phyloP scores from a whole-genome alignment of 2,329 filamentous ascomycete species.

The Trichoderma atrobrunneum region DNA sequence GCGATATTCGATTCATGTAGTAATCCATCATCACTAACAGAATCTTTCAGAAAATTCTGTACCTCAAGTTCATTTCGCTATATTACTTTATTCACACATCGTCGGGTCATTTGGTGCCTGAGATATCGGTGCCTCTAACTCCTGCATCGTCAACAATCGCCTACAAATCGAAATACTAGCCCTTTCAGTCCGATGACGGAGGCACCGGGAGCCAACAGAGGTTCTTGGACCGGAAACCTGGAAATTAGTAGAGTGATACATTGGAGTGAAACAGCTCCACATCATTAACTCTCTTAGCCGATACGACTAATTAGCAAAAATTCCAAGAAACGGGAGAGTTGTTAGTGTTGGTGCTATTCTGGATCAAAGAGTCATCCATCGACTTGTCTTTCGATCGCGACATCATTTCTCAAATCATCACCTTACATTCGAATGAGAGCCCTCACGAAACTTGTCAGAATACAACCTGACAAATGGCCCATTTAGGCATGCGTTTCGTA shows the following conservation, averaged over 20 bases:
- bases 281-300: neutral
- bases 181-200: neutral
- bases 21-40: neutral
- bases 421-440: neutral
- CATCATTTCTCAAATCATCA: neutral
- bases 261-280: neutral
- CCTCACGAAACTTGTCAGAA: neutral
- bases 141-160: neutral
- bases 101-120: neutral
- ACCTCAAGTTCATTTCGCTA: neutral
- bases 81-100: neutral
- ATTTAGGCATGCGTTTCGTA: fast-evolving
- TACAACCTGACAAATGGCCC: neutral
- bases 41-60: neutral
- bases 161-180: neutral
- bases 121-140: neutral
- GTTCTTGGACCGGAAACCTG: neutral
- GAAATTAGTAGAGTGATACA: neutral
- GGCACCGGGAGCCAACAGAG: neutral
- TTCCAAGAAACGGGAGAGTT: neutral
- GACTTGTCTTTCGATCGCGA: neutral
- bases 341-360: neutral
- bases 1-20: neutral
- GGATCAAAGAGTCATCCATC: neutral
- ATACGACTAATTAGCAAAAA: neutral